A percentile compares a stretch with the other conserved stretches of the same genome.
Conservation (phyloP, 2,329 filamentous ascomycete species). For the Dothistroma pini region DNA sequence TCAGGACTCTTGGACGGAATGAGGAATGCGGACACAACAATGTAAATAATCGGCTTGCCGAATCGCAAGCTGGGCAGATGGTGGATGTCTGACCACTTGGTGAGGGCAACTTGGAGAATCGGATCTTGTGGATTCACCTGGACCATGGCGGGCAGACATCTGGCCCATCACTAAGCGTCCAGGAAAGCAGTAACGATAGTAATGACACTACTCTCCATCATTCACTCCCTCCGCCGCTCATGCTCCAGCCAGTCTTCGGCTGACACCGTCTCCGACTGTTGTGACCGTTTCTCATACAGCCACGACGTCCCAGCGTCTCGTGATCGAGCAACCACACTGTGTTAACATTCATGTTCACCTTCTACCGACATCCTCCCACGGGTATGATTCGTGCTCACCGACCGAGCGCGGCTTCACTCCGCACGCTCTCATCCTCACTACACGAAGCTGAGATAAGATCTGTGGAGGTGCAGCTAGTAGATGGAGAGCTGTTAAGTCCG, state of each 20-base stretch:
- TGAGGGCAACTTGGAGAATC: background rate
- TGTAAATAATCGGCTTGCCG: background rate
- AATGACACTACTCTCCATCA: conserved; percentile 4
- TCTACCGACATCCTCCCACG: background rate
- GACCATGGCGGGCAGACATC: background rate
- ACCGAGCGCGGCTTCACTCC: background rate
- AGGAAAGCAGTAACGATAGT: conserved; percentile 18
- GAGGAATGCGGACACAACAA: background rate
- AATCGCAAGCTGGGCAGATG: background rate
- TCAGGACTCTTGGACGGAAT: background rate
- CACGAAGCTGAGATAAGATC: background rate
- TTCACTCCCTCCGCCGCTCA: background rate
- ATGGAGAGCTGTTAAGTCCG: background rate
- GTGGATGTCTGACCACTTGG: background rate
- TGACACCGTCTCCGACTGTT: background rate
- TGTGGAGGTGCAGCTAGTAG: background rate
- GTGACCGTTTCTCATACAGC: background rate
- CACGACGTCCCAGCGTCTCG: background rate
- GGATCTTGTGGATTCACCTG: background rate
- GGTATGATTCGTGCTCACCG: background rate
- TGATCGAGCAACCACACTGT: background rate
- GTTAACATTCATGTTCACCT: background rate
- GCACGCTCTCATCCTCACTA: background rate
- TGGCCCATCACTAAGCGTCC: background rate
- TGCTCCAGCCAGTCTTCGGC: background rate